These are phyloP conservation scores for Erodium moschatum DNA, from an alignment of 441 rosid genomes.

Conservation along the genomic window DNA sequence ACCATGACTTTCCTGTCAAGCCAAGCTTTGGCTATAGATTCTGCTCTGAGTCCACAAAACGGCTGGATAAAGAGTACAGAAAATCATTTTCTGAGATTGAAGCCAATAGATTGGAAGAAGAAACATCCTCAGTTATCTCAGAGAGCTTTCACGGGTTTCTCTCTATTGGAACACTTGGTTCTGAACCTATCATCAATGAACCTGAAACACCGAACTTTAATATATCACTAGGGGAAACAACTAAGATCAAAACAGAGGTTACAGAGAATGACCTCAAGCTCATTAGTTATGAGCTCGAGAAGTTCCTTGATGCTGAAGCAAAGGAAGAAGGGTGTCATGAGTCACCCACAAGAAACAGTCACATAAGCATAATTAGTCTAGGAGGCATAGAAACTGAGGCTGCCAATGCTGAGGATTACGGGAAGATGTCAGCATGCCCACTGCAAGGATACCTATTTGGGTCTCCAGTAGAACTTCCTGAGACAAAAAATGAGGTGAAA, in stretches of 20 bases:
- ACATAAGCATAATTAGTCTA: conserved; percentile 49
- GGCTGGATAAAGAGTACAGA: conserved; percentile 32
- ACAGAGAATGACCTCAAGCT: conserved; percentile 56
- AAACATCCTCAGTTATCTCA: conserved; percentile 29
- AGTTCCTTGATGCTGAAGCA: conserved; percentile 73
- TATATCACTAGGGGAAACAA: conserved; percentile 35
- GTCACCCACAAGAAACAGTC: conserved; percentile 56
- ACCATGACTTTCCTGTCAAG: conserved; percentile 29
- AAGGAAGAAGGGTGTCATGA: conserved; percentile 48
- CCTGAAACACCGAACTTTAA: conserved; percentile 66
- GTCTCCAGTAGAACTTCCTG: conserved; percentile 49
- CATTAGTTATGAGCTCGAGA: conserved; percentile 55
- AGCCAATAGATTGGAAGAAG: conserved; percentile 24
- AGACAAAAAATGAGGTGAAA: conserved; percentile 36
- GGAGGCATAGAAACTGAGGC: conserved; percentile 42
- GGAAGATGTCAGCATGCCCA: conserved; percentile 41
- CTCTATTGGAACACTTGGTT: conserved; percentile 81
- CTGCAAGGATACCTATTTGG: conserved; percentile 81
- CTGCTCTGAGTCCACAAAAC: conserved; percentile 29
- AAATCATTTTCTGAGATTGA: conserved; percentile 31
- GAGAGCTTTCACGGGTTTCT: conserved; percentile 76
- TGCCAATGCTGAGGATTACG: conserved; percentile 33
- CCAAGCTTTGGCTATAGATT: conserved; percentile 37
- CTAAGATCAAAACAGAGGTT: conserved; percentile 35
- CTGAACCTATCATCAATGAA: conserved; percentile 39